Evolutionary conservation across 345 rosid genomes (phyloP).

Genomic region (Salix caprea): DNA sequence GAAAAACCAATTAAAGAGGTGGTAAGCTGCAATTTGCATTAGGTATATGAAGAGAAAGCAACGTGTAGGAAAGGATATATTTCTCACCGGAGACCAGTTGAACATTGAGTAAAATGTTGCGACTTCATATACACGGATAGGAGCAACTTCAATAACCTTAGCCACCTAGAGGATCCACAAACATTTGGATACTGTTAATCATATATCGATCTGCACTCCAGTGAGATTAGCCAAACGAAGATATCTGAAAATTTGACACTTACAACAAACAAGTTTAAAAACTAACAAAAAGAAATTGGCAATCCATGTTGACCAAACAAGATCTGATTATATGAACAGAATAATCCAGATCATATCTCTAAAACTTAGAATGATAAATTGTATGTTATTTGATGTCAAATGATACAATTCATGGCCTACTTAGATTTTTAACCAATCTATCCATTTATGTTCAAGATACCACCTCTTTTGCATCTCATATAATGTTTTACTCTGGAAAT

Average conservation of each 20-base stretch:
- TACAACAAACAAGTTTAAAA: background rate
- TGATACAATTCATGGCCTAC: background rate
- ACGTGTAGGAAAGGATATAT: background rate
- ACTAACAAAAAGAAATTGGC: background rate
- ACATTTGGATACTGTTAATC: background rate
- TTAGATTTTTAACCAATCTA: background rate
- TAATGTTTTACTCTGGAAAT: background rate
- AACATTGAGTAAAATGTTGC: constrained; percentile 99
- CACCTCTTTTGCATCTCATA: background rate
- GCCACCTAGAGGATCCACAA: constrained; percentile 63
- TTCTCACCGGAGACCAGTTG: constrained; percentile 74
- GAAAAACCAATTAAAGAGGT: constrained; percentile 20
- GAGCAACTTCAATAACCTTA: constrained; percentile 78
- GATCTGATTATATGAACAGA: background rate
- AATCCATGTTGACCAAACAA: background rate
- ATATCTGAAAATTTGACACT: background rate
- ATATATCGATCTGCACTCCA: background rate
- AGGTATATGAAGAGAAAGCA: constrained; percentile 5
- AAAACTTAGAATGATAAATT: background rate
- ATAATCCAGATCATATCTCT: background rate
- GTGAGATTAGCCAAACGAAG: background rate
- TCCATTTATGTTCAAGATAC: background rate
- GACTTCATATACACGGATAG: constrained; percentile 94
- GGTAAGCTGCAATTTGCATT: constrained; percentile 3
- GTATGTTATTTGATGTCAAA: background rate